These are phyloP conservation scores for Nicotiana tomentosiformis DNA, from an alignment of 257 asterid species.

Conservation along the genomic window DNA sequence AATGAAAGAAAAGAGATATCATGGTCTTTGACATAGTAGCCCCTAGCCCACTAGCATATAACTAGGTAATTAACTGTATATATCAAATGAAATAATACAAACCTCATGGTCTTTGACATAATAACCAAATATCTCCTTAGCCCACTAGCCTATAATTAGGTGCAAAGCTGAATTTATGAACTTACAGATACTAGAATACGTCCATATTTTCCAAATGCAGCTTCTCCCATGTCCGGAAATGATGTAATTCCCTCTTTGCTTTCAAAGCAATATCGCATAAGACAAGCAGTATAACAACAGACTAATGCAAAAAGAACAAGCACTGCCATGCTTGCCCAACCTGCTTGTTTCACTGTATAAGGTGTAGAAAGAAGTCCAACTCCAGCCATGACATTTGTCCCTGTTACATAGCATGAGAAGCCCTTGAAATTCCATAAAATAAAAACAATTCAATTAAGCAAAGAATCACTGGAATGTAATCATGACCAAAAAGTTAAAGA, in stretches of 20 bases:
- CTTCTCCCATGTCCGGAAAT: conserved; percentile 83
- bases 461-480: too few relatives aligned
- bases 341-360: conserved; percentile 61
- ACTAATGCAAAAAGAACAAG: conserved; percentile 58
- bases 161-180: background rate
- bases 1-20: too few relatives aligned
- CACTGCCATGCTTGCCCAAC: conserved; percentile 61
- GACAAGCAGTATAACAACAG: conserved; percentile 73
- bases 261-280: conserved; percentile 74
- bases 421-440: background rate
- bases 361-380: conserved; percentile 80
- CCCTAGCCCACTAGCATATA: too few relatives aligned
- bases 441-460: background rate
- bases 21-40: too few relatives aligned
- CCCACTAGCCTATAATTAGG: background rate
- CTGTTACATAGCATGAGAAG: conserved; percentile 14
- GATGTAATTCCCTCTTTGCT: conserved; percentile 55
- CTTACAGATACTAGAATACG: conserved; percentile 69
- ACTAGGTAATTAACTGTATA: too few relatives aligned
- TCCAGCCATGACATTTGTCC: conserved; percentile 81
- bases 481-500: too few relatives aligned
- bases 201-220: conserved; percentile 73
- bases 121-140: too few relatives aligned
- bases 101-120: too few relatives aligned
- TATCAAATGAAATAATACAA: too few relatives aligned